Evolutionary conservation across 768 basidiomycete genomes (phyloP), one percentile per base, ranked within the genome.

Genomic region (Mycena leptocephala): DNA sequence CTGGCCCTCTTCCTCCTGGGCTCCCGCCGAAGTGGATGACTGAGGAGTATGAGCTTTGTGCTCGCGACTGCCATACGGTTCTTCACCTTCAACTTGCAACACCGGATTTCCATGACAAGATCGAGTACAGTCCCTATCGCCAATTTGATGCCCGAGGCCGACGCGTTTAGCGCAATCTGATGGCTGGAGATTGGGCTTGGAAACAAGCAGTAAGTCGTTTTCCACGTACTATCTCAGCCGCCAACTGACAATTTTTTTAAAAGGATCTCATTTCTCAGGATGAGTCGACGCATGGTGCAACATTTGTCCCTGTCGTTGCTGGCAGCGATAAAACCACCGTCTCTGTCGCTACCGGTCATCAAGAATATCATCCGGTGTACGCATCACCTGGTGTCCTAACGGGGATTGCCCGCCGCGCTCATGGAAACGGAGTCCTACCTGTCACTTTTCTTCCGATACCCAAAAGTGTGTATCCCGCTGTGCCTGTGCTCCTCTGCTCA

Each of bases 311-410:
- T 2, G 33, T 82, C n/a, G 75, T 82, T 2, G 59, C 80, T 2
- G 81, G 82, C 6, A 81, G 80, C 32, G 79, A 83, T 65, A 83
- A 83, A 68, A 82, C 79, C 0, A 82, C 80, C 1, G 80, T 83
- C 8, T 82, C 82, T 7, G 81, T 83, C 7, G 55, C 24, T 1
- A 58, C 55, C 6, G 67, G 67, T 8, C 67, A 69, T 43, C 67
- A 69, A 58, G 67, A 83, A 18, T 85, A 79, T 55, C 79, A 82
- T 35, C 83, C 83, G 0, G 41, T 84, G 6, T 85, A 83, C 55
- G 41, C 71, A 5, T 81, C 80, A 13, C 64, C 79, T 18, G 81
- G 83, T 2, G 78, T 78, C 30, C 30, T 68, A 0, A 28, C 61
- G 9, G 77, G 55, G 14, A 32, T 56, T 4, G 67, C 55, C 3